Conservation (phyloP, 768 basidiomycete genomes). For the Pulveroboletus ravenelii region DNA sequence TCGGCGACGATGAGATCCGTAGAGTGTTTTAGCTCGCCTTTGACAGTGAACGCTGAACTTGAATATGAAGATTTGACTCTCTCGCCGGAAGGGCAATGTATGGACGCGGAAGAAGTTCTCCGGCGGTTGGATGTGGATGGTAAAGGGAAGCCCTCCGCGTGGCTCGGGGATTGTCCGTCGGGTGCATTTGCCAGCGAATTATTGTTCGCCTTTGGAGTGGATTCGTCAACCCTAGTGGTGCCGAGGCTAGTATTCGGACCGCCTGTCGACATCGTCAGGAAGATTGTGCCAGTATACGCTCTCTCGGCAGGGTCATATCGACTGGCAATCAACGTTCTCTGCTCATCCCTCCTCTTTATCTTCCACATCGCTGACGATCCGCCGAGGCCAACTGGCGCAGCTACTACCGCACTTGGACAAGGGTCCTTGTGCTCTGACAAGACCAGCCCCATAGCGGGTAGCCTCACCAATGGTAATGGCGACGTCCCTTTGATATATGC, state of each 20-base stretch:
- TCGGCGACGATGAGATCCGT: constrained; percentile 75
- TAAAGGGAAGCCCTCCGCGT: constrained; percentile 19
- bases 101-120: constrained; percentile 22
- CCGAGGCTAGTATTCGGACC: constrained; percentile 6
- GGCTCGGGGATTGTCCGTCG: constrained; percentile 12
- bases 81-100: constrained; percentile 34
- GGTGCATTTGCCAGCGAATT: constrained; percentile 19
- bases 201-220: constrained; percentile 40
- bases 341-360: constrained; percentile 55
- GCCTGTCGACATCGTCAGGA: constrained; percentile 35
- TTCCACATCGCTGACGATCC: constrained; percentile 47
- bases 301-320: constrained; percentile 46
- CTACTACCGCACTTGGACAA: constrained; percentile 32
- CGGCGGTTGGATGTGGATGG: constrained; percentile 19
- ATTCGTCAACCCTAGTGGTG: constrained; percentile 29
- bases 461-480: constrained; percentile 60
- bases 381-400: constrained; percentile 20
- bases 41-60: constrained; percentile 56
- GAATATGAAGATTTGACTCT: constrained; percentile 26
- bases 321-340: constrained; percentile 52
- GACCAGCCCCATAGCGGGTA: constrained; percentile 63
- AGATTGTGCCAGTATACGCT: constrained; percentile 47
- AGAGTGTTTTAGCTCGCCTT: constrained; percentile 55
- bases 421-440: constrained; percentile 45
- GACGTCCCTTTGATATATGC: constrained; percentile 60